Conservation (phyloP, 257 asterid species). For the Solanum gracilifrons region DNA sequence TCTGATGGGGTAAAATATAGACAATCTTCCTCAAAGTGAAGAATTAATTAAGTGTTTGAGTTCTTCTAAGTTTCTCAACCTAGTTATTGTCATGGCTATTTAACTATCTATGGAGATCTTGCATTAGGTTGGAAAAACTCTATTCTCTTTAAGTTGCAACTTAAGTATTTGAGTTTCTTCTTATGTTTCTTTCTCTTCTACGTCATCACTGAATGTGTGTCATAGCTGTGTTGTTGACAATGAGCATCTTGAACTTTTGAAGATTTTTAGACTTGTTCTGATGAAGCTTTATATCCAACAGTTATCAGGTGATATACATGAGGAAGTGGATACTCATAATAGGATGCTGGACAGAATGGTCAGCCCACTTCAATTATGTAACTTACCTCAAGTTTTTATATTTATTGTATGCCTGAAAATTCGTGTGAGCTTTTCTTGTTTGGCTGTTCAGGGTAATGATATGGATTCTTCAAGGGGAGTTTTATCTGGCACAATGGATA, state of each 20-base stretch:
- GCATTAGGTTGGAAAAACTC: neutral
- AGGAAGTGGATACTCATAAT: conserved; percentile 82
- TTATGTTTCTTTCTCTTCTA: neutral
- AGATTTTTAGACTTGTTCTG: neutral
- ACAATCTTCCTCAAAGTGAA: neutral
- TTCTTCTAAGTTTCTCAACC: neutral
- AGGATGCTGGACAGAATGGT: conserved; percentile 89
- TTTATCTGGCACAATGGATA: conserved; percentile 88
- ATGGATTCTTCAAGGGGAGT: conserved; percentile 96
- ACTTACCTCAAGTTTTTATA: neutral
- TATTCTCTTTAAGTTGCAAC: neutral
- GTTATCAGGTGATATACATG: conserved; percentile 88
- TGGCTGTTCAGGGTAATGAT: conserved; percentile 58
- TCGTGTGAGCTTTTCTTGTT: neutral
- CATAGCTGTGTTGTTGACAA: neutral
- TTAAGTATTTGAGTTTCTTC: neutral
- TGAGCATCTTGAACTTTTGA: neutral
- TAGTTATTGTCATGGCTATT: neutral
- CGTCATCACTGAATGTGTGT: neutral
- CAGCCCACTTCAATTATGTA: conserved; percentile 7
- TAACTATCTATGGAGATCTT: neutral
- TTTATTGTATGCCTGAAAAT: neutral
- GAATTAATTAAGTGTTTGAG: neutral
- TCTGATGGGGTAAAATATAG: neutral
- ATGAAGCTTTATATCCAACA: conserved; percentile 10